These are phyloP conservation scores for Nissolia schottii DNA, from an alignment of 306 rosid species.

Conservation along the genomic window DNA sequence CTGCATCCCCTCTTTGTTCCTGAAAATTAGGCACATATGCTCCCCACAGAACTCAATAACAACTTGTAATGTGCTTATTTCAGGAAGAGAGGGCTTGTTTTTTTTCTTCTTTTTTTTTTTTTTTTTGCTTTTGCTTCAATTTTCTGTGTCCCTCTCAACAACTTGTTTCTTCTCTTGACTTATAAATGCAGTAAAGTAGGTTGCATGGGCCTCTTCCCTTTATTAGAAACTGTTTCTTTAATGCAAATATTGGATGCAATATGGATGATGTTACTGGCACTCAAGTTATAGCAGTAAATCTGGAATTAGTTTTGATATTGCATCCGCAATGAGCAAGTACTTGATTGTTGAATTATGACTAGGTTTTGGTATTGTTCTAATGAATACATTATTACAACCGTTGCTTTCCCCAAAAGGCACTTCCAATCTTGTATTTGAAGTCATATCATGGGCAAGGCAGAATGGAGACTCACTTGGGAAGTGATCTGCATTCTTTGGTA, in stretches of 20 bases:
- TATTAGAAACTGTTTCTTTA: neutral
- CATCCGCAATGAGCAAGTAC: neutral
- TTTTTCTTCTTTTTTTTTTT: too few relatives aligned
- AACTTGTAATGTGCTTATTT: slow-evolving; percentile 20
- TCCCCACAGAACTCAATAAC: slow-evolving; percentile 10
- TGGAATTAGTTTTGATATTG: slow-evolving; percentile 17
- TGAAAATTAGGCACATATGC: slow-evolving; percentile 24
- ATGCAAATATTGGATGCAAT: slow-evolving; percentile 3
- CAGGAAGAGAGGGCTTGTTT: slow-evolving; percentile 1
- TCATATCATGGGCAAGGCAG: slow-evolving; percentile 4
- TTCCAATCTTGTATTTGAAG: slow-evolving; percentile 30
- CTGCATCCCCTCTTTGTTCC: slow-evolving; percentile 34
- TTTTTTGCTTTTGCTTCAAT: slow-evolving; percentile 59
- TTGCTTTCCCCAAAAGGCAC: slow-evolving; percentile 26
- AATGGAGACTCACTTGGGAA: slow-evolving; percentile 17
- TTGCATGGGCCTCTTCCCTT: neutral
- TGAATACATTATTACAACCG: neutral
- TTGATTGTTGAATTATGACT: slow-evolving; percentile 19
- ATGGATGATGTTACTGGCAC: neutral
- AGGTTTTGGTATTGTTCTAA: slow-evolving; percentile 1
- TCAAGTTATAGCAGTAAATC: neutral
- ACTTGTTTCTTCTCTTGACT: slow-evolving; percentile 38
- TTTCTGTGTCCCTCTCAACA: slow-evolving; percentile 28
- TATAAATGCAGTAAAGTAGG: slow-evolving; percentile 37
- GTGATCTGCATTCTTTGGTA: neutral